Base-by-base conservation (phyloP, 306 rosid genomes). In the Argentina anserina region DNA sequence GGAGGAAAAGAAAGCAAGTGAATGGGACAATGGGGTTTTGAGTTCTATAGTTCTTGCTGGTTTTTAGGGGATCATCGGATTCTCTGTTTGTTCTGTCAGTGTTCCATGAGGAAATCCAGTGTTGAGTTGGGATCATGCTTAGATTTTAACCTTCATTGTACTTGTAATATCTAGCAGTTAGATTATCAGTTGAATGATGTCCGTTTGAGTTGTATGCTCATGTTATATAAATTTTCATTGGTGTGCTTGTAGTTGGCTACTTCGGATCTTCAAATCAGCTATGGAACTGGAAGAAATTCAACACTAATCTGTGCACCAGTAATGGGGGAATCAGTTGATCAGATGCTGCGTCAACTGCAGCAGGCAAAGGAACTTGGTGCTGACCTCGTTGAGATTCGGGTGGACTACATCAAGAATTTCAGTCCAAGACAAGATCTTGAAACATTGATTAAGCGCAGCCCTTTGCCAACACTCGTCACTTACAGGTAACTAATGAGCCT, bases 321-420 rank as follows among this genome's bases (percentile, higher is more conserved):
- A 33, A 61, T 83, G 85, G 86, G 79, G 39, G 81, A 78, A 11
- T 78, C 87, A 3, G 77, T 82, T 29, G 79, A 78, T 62, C 67
- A 76, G 70, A 87, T 84, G 89, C 43, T 84, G 73, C 36, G 45
- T 50, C 87, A 78, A 72, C 69, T 83, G 82, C 11, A 33, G 18
- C 83, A 75, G 77, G 89, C 89, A 6, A 83, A 80, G 58, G 79
- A 74, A 49, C 45, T 79, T 52, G 89, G 87, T 17, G 89, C 91
- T 50, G 89, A 84, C 67, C 34, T 87, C 1, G 84, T 84, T 25
- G 91, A 84, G 82, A 43, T 87, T 31, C 85, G 91, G 13, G 49
- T 87, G 28, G 91, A 87, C 74, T 78, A 63, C 74, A 68, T 84
- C 74, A 82, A 82, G 74, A 71, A 78, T 71, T 87, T 87, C 75